These are phyloP conservation scores for Candida quercuum DNA, from an alignment of 805 yeast species.

Conservation along the genomic window DNA sequence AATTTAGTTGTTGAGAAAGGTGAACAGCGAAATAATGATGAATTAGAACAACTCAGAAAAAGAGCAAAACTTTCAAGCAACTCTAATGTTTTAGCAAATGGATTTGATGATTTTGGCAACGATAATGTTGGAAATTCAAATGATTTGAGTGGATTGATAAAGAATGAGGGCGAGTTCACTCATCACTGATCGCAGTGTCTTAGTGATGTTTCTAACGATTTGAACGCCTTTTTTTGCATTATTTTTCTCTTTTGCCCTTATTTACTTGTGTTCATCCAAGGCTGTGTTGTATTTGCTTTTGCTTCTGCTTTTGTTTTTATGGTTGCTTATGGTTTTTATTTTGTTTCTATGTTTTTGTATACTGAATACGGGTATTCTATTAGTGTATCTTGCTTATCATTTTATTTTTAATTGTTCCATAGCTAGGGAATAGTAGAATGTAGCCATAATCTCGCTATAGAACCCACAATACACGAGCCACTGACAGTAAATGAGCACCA, in stretches of 20 bases:
- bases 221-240: not conserved
- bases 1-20: constrained; percentile 81
- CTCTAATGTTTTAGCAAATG: not conserved
- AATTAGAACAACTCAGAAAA: constrained; percentile 46
- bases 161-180: not conserved
- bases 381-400: too few species aligned
- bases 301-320: constrained; percentile 2
- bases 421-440: too few species aligned
- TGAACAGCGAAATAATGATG: constrained; percentile 44
- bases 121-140: not conserved
- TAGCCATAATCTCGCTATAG: too few species aligned
- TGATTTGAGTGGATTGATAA: not conserved
- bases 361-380: too few species aligned
- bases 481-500: too few species aligned
- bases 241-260: not conserved
- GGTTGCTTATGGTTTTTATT: too few species aligned
- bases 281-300: not conserved
- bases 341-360: too few species aligned
- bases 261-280: not conserved
- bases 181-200: not conserved
- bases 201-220: not conserved
- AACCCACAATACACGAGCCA: too few species aligned
- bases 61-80: constrained; percentile 28
- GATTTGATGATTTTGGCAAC: not conserved
- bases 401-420: too few species aligned